These are phyloP conservation scores for Tilletia horrida DNA, from an alignment of 1,284 basidiomycete species.

Conservation along the genomic window DNA sequence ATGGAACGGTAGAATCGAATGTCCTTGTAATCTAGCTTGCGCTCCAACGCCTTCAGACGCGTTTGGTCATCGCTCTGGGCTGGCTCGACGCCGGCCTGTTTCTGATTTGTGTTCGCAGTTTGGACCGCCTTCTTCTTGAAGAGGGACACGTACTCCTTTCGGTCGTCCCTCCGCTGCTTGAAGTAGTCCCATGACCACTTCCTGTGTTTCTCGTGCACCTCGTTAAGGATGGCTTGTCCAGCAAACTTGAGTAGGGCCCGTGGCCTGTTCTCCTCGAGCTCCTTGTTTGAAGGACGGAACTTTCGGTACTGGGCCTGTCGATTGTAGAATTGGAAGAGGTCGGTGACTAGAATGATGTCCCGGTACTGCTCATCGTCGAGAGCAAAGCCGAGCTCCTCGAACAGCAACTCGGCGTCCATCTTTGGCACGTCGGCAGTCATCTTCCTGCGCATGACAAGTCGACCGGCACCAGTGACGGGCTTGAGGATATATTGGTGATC, in stretches of 20 bases:
- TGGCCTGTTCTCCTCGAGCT: slow-evolving; percentile 67
- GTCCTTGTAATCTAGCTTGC: slow-evolving; percentile 85
- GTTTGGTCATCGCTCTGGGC: slow-evolving; percentile 37
- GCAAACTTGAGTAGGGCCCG: slow-evolving; percentile 79
- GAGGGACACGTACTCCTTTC: slow-evolving; percentile 74
- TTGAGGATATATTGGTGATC: slow-evolving; percentile 90
- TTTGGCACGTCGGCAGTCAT: slow-evolving; percentile 69
- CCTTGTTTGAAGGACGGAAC: slow-evolving; percentile 67
- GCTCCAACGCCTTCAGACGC: slow-evolving; percentile 70
- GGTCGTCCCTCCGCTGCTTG: slow-evolving; percentile 79
- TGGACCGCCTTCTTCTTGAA: slow-evolving; percentile 70
- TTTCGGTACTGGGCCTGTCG: slow-evolving; percentile 70
- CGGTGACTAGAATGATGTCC: slow-evolving; percentile 85
- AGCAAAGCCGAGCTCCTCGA: slow-evolving; percentile 89
- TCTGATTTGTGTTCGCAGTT: slow-evolving; percentile 31
- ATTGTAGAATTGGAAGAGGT: slow-evolving; percentile 95
- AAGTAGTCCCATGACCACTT: slow-evolving; percentile 95
- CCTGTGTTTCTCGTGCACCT: slow-evolving; percentile 76
- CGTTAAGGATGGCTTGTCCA: slow-evolving; percentile 73
- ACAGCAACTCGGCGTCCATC: slow-evolving; percentile 82
- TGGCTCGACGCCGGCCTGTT: slow-evolving; percentile 36
- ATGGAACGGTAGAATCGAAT: slow-evolving; percentile 97
- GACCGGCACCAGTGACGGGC: slow-evolving; percentile 91
- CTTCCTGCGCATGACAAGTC: slow-evolving; percentile 72
- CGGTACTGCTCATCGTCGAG: slow-evolving; percentile 94